Evolutionary conservation across 116 monocot genomes (phyloP), one percentile per base, ranked within the genome.

Genomic region (Cymodocea nodosa): DNA sequence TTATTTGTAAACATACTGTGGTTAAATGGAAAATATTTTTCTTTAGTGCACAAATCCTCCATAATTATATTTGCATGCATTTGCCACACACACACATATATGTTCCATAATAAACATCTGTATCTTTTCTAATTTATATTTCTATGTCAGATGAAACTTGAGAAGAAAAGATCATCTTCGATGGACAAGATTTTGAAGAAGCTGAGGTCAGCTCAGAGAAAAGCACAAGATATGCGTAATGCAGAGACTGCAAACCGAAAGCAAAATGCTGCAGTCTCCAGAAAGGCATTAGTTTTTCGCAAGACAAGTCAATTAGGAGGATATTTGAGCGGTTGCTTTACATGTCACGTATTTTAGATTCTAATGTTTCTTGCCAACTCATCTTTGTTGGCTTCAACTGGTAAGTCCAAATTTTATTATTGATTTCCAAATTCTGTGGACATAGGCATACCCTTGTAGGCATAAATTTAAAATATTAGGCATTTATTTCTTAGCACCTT

Each of bases 261-360:
- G 24, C 64, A 76, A 22, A 68, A 74, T 36, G 65, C 77, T 20
- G 77, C 64, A 55, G 78, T 63, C 49, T 20, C 81, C 10, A 75
- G 70, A 57, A 80, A 61, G 70, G 35, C 52, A 15, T 67, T 65
- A 39, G 77, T 79, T 64, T 77, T 83, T 51, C 71, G 71, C 36
- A 86, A 60, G 68, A 75, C 68, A 59, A 70, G 76, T 1, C 80
- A 84, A 50, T 30, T 30, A 3, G 84, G 75, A 0, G 68, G 77
- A 74, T 82, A 84, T 20, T 67, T 89, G 23, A 75, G 84, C 56
- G 80, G 87, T 24, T 94, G 94, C 68, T 94, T 94, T 78, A 79
- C 81, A 6, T 94, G 89, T 54, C 94, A 82, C 77, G 6, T 35
- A n/a, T 53, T 67, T 35, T 67, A 35, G 35, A 36, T 25, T 25